Evolutionary conservation across 106 monocot genomes (phyloP), one percentile per base, ranked within the genome.

Genomic region (Triglochin maritima): DNA sequence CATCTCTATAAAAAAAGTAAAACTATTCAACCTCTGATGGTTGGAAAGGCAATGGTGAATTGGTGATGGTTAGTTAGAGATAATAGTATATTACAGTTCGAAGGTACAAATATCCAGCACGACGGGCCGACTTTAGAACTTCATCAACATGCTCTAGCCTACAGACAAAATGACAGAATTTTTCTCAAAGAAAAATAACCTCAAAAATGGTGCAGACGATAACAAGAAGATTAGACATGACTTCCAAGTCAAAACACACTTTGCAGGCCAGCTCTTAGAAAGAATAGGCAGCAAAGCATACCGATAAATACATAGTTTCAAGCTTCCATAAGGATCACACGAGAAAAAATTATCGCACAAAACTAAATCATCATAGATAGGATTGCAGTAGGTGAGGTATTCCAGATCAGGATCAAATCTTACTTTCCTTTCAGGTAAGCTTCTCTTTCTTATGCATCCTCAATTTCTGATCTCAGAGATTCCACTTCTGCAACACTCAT

Each of bases 81-180:
- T 29, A 29, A 29, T 29, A 29, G 1, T 50, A 15, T 63, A 68
- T 72, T 95, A 96, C 95, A 59, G 83, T 96, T 79, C 95, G 70
- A 66, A 87, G 69, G 48, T 85, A 69, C 65, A 96, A 87, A 75
- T 90, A 96, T 41, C 90, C 90, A 69, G 79, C 85, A 75, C 85
- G 79, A 4, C 69, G 75, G 12, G 90, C 87, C 56, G 85, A 87
- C 63, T 72, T 90, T 77, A 96, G 76, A 73, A 90, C 50, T 78
- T 75, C 95, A 86, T 96, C 95, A 71, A 96, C 12, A 76, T 90
- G 87, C 56, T 96, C 95, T 73, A 96, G 76, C 69, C 95, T 96
- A 66, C 51, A 72, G 15, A 69, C 41, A 60, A 13, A 64, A 44
- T 4, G 46, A 29, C 4, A 12, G 46, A 9, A 64, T 64, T 5